A percentile compares a stretch with the other conserved stretches of the same genome.
Conservation (phyloP, 768 basidiomycete species). For the Auricularia heimuer region DNA sequence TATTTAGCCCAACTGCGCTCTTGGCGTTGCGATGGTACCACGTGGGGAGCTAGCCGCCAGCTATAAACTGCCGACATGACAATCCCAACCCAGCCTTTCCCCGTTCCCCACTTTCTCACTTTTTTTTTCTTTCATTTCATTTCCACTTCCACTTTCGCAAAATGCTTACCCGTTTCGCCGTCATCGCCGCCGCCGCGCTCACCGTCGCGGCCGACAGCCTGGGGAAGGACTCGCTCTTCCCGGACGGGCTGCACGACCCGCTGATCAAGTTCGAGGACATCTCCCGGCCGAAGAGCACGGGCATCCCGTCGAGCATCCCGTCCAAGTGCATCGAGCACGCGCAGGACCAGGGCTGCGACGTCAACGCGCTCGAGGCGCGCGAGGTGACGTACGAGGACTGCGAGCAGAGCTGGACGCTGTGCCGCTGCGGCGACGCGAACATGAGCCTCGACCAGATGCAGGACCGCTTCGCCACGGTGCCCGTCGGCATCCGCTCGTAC, state of each 20-base stretch:
- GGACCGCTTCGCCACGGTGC: background rate
- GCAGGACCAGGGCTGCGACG: background rate
- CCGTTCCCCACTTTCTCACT: too few species aligned
- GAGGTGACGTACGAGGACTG: background rate
- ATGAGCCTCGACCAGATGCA: background rate
- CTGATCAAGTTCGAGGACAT: background rate
- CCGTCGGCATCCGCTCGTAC: background rate
- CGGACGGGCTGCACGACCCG: background rate
- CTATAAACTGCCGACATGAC: too few species aligned
- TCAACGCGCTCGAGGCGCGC: background rate
- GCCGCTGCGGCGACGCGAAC: slow-evolving; percentile 1
- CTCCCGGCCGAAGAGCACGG: background rate
- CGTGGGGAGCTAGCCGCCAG: too few species aligned
- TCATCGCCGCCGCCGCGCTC: background rate
- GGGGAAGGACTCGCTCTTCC: background rate
- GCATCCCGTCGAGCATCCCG: background rate
- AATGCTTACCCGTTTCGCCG: background rate
- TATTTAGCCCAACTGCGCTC: too few species aligned
- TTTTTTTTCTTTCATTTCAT: background rate
- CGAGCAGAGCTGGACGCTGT: background rate
- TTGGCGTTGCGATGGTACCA: too few species aligned
- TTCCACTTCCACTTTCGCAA: background rate
- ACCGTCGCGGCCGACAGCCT: background rate
- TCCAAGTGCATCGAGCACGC: background rate
- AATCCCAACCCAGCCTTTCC: too few species aligned